phyloP scores from a whole-genome alignment of 306 rosid species.

The Argentina anserina region DNA sequence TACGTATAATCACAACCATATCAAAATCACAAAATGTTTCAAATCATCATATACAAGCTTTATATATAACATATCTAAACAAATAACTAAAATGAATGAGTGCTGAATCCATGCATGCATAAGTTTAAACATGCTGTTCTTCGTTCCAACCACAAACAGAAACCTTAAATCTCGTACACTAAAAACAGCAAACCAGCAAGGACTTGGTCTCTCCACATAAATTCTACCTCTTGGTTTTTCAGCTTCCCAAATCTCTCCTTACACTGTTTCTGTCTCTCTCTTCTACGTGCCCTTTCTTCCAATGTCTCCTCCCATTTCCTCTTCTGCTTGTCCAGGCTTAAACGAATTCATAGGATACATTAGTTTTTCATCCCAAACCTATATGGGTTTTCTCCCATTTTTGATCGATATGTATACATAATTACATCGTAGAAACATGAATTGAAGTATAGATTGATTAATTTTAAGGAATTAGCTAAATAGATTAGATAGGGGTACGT shows the following conservation, averaged over 20 bases:
- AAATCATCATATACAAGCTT: background rate
- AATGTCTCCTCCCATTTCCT: conserved; percentile 4
- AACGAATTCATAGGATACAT: conserved; percentile 2
- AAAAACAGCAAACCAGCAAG: conserved; percentile 1
- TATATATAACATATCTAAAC: background rate
- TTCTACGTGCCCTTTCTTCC: background rate
- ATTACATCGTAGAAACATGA: background rate
- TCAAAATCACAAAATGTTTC: background rate
- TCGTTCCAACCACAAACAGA: conserved; percentile 30
- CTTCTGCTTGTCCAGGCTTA: background rate
- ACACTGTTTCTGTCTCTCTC: background rate
- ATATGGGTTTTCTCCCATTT: conserved; percentile 11
- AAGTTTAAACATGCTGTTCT: background rate
- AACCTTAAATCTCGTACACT: conserved; percentile 40
- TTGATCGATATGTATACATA: background rate
- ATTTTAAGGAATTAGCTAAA: background rate
- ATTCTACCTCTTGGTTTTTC: background rate
- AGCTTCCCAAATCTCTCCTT: conserved; percentile 3
- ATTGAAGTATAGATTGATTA: background rate
- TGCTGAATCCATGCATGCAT: background rate
- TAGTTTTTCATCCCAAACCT: background rate
- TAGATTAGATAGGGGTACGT: background rate
- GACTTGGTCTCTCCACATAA: conserved; percentile 5
- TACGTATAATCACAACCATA: background rate
- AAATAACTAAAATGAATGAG: background rate